Percentiles rank a stretch among this genome's conserved stretches.
These are phyloP conservation scores for Pseudoneurospora amorphoporcata DNA, from an alignment of 495 filamentous ascomycete species.

Conservation along the genomic window DNA sequence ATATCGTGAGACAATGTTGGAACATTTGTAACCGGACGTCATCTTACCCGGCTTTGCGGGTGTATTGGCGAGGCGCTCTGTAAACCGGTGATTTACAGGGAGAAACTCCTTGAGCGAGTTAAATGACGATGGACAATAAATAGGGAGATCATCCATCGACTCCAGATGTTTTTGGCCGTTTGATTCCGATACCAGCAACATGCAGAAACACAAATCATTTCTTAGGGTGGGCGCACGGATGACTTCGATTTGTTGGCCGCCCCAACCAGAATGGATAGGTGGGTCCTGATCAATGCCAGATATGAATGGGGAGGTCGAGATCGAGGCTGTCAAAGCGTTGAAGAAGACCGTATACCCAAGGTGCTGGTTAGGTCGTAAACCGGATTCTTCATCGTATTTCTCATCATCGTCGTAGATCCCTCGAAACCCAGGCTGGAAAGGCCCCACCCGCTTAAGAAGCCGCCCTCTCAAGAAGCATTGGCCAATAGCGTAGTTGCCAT, in stretches of 20 bases:
- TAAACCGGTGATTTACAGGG: neutral
- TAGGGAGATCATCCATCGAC: neutral
- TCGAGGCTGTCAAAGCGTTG: neutral
- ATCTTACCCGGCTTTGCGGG: neutral
- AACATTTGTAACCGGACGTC: neutral
- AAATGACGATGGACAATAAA: neutral
- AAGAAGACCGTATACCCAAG: neutral
- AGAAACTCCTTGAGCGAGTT: neutral
- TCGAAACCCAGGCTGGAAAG: neutral
- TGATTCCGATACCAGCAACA: neutral
- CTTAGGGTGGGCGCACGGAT: neutral
- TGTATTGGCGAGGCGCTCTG: neutral
- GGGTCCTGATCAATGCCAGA: neutral
- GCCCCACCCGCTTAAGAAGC: neutral
- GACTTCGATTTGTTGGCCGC: neutral
- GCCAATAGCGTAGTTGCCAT: neutral
- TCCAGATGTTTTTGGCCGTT: neutral
- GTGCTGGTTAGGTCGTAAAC: too few species aligned
- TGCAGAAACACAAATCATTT: neutral
- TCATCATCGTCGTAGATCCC: neutral
- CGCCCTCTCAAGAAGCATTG: neutral
- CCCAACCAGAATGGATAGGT: neutral
- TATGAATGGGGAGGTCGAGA: neutral
- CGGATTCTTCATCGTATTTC: neutral
- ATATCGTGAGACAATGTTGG: neutral